These are phyloP conservation scores for Hirschioporus abietinus DNA, from an alignment of 768 basidiomycete species.

Conservation along the genomic window DNA sequence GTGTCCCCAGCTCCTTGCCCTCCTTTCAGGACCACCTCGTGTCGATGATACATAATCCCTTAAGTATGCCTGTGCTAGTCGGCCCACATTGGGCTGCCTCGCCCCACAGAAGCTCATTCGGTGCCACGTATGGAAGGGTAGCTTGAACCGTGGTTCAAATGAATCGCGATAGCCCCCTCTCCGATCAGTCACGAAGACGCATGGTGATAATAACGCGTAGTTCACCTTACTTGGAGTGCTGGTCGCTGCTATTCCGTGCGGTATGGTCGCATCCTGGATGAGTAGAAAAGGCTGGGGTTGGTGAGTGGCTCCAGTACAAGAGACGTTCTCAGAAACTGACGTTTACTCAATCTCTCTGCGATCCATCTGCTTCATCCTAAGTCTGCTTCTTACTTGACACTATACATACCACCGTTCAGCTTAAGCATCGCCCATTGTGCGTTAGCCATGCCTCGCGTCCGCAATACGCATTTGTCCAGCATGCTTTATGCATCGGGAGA, in stretches of 20 bases:
- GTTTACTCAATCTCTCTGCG: not conserved
- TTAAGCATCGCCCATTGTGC: not conserved
- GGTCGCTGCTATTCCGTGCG: not conserved
- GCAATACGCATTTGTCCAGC: not conserved
- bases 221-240: not conserved
- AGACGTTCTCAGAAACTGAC: not conserved
- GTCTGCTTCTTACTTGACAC: not conserved
- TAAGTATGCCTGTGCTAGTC: not conserved
- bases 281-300: not conserved
- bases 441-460: not conserved
- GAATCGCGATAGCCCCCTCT: not conserved
- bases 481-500: not conserved
- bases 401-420: not conserved
- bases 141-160: not conserved
- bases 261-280: not conserved
- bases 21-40: not conserved
- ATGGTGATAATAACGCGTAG: conserved; percentile 1
- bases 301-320: not conserved
- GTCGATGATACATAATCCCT: not conserved
- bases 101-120: not conserved
- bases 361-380: not conserved
- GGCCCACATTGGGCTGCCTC: not conserved
- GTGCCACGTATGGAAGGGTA: not conserved
- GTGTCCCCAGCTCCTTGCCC: not conserved
- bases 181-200: not conserved